These are phyloP conservation scores for Acacia confusa DNA, from an alignment of 306 rosid genomes.

Conservation along the genomic window DNA sequence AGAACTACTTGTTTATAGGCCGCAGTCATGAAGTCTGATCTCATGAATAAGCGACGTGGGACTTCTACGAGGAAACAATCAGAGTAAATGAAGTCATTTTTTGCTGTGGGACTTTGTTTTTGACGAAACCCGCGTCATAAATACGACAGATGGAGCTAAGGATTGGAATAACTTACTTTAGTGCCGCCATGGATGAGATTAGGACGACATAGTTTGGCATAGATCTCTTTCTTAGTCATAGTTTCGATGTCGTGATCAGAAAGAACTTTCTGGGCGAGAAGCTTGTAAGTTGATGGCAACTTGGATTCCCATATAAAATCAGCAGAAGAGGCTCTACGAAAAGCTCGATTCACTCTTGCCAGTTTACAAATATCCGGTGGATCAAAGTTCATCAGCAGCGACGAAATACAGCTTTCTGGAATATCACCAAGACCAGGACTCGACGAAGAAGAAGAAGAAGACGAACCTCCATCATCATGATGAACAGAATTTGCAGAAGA, in stretches of 20 bases:
- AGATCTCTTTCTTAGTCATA: slow-evolving; percentile 58
- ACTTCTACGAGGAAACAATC: no score
- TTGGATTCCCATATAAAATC: slow-evolving; percentile 81
- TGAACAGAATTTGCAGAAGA: slow-evolving; percentile 43
- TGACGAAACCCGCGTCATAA: no score
- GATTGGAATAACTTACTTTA: slow-evolving; percentile 42
- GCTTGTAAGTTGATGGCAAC: slow-evolving; percentile 63
- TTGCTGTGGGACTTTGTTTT: no score
- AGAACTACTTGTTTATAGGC: no score
- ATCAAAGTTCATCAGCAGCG: slow-evolving; percentile 52
- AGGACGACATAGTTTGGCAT: slow-evolving; percentile 50
- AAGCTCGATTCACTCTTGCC: slow-evolving; percentile 57
- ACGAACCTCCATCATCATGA: not conserved
- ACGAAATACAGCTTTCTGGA: slow-evolving; percentile 80
- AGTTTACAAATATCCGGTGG: slow-evolving; percentile 80
- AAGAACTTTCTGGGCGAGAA: slow-evolving; percentile 47
- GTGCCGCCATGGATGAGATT: slow-evolving; percentile 58
- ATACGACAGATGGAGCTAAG: no score
- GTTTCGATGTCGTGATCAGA: slow-evolving; percentile 16
- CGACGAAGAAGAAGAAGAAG: not conserved
- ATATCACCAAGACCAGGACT: slow-evolving; percentile 58
- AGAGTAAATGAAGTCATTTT: no score
- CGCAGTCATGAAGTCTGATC: no score
- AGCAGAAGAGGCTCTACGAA: slow-evolving; percentile 67
- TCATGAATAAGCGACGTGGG: no score